Evolutionary conservation across 1,139 yeast species (phyloP), one percentile per base, ranked within the genome.

Genomic region (Pneumocystis oryctolagi): DNA sequence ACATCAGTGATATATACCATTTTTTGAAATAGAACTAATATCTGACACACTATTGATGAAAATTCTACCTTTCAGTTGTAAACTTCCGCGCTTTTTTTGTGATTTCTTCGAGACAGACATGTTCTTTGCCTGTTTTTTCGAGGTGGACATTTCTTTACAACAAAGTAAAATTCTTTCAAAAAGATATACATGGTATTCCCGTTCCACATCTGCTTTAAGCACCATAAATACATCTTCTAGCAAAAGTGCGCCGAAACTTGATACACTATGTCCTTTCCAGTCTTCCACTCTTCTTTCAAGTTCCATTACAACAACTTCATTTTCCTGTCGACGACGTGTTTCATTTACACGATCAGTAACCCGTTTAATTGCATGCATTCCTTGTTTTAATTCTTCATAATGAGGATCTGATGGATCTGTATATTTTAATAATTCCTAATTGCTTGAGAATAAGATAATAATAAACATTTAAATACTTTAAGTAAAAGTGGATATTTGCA

Each of bases 271-370:
- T n/a, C 97, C 97, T 69, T 90, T 82, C 98, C 98, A 92, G 73
- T 90, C 95, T 57, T 80, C 78, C 14, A 90, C 94, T 65, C 92
- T 80, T 57, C 83, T 87, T 63, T 81, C 79, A 59, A 92, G 78
- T 64, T 84, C 86, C 68, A 82, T 83, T 60, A 87, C 78, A 60
- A 83, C 80, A 65, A 84, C 87, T 60, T 84, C 82, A 73, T 92
- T 94, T 72, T 92, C 98, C 0, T 95, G 85, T 68, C 89, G 79
- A 74, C 99, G 82, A 75, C 90, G 96, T 14, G 96, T 90, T 73
- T 92, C 98, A 75, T 92, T 92, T 47, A 92, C 94, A 69, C 83
- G 84, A 68, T 82, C 81, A n/a, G 97, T 96, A 68, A 90, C 84
- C 63, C 80, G 82, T 68, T 81, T 83, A 55, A 85, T 78, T 42